Conservation (phyloP, 805 yeast species). For the Lachancea lanzarotensis region DNA sequence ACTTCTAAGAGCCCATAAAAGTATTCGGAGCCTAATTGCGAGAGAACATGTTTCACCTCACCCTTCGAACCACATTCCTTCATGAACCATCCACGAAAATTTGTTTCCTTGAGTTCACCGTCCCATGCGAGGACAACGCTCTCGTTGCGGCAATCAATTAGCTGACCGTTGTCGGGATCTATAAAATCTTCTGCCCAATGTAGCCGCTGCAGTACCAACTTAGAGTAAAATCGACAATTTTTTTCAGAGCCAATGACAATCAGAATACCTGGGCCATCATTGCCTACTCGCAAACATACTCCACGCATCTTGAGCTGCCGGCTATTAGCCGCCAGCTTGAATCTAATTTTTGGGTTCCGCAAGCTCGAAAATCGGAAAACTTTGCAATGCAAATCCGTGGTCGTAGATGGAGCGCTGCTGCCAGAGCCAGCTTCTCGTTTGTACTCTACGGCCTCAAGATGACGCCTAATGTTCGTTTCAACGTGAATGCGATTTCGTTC, state of each 20-base stretch:
- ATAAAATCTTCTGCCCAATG: constrained; percentile 56
- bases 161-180: constrained; percentile 25
- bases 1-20: neutral
- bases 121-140: constrained; percentile 57
- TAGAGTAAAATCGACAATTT: constrained; percentile 54
- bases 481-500: constrained; percentile 55
- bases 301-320: constrained; percentile 67
- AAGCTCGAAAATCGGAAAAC: constrained; percentile 54
- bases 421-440: constrained; percentile 6
- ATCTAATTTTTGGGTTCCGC: constrained; percentile 59
- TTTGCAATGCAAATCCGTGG: constrained; percentile 25
- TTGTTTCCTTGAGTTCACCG: constrained; percentile 50
- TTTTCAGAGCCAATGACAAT: constrained; percentile 71
- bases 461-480: constrained; percentile 53
- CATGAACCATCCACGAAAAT: constrained; percentile 65
- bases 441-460: constrained; percentile 21
- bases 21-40: constrained; percentile 42
- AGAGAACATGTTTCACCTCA: constrained; percentile 44
- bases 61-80: constrained; percentile 46
- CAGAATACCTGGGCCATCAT: constrained; percentile 45
- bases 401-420: neutral
- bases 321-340: constrained; percentile 75
- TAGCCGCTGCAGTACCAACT: constrained; percentile 54
- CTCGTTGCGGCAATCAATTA: constrained; percentile 40
- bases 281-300: constrained; percentile 39